Base-by-base conservation (phyloP, 805 yeast genomes). In the Yarrowia deformans region DNA sequence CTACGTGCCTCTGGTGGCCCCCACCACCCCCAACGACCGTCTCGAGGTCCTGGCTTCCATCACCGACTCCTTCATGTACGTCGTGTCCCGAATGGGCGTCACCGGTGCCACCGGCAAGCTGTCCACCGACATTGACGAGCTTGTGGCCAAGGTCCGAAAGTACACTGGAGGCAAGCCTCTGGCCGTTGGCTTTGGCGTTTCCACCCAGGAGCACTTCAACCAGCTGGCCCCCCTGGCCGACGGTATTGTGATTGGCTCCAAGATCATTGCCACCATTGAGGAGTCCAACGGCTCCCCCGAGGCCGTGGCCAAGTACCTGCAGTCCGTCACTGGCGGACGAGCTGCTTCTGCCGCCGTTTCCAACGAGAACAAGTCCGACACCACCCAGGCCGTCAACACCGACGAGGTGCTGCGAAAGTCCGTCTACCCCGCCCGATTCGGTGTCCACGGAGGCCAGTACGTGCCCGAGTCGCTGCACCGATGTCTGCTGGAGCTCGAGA, bases 381-480 rank as follows among this genome's bases (percentile, higher is more conserved):
- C 60, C 52, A 54, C 69, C 37, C 54, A 34, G 34, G 69, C 60
- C 50, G 61, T 66, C 61, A 54, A 66, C 50, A 45, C 60, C 23
- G 69, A 50, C 52, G 69, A 50, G 50, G 52, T 66, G 32, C 60
- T 52, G 40, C 60, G 69, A 43, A 54, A 54, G 49, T 42, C 52
- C 29, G 69, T 34, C 70, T 90, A 85, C 77, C 85, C 87, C 73
- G 89, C 94, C 69, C 84, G 90, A 72, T 94, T 94, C 75, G 99
- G 98, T 76, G 93, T 88, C 63, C 96, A 92, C 77, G 99, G 99
- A 78, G 99, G 99, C 70, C 99, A 95, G 82, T 95, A 92, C 77
- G 99, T 95, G 49, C 99, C 99, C 48, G 99, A 95, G 82, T 91
- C 97, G 29, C 82, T 95, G 76, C 94, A 93, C 80, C 86, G 97